Evolutionary conservation across 495 filamentous ascomycete genomes (phyloP), one percentile per base, ranked within the genome.

Genomic region (Trichocladium antarcticum): DNA sequence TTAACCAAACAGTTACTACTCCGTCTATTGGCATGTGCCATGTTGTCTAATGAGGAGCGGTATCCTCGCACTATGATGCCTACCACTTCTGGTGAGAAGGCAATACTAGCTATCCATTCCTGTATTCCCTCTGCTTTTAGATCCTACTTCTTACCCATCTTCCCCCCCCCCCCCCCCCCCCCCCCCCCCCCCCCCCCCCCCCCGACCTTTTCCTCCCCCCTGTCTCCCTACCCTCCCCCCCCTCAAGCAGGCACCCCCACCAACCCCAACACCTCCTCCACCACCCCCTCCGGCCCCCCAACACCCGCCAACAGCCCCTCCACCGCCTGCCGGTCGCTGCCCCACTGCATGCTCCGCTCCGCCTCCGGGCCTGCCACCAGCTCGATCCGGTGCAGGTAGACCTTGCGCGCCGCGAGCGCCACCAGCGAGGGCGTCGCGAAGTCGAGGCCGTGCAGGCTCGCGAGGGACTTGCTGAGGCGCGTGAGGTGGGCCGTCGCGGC

Each of bases 331-430:
- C 81, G 32, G 45, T 93, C 80, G 62, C 89, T 95, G 4, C 92
- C 92, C 76, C 92, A 99, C 61, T 94, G 87, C 68, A 94, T 73
- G 59, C 89, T 96, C 36, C 89, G 68, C 67, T 99, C 92, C 46
- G 76, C 74, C 51, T 82, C 80, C 0, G 85, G 74, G 2, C 60
- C 69, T 0, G 60, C 69, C 1, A 78, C 73, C 8, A 95, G 71
- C 2, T 73, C 59, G n/a, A 98, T 76, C 20, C 86, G 79, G 63
- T 98, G 93, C 21, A 80, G 75, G 57, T 93, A 97, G 11, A 94
- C 78, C 68, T 97, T 99, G 49, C 76, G 79, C n/a, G 80, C 80
- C 3, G 92, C 93, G 41, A 99, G 69, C 16, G 72, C 77, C 10
- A 94, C 81, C 17, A 99, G 74, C 4, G 87, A 83, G 0, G 93